Evolutionary conservation across 2,329 filamentous ascomycete genomes (phyloP).

Genomic region (Fusarium xylarioides): DNA sequence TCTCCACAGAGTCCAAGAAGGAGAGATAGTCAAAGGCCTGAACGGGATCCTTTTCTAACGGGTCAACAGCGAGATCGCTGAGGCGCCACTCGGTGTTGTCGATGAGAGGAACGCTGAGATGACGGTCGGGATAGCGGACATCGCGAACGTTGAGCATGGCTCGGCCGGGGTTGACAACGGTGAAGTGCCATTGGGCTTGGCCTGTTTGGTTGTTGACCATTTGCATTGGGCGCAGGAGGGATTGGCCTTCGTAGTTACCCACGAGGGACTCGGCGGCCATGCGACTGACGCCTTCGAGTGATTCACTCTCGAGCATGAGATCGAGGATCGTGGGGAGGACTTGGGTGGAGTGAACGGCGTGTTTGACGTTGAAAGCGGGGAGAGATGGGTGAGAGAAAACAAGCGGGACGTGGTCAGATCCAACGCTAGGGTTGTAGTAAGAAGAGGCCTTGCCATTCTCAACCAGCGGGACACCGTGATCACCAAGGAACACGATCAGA

Average conservation of each 20-base stretch:
- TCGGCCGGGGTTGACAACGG: constrained; percentile 47
- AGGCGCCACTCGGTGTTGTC: constrained; percentile 47
- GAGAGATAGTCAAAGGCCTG: constrained; percentile 40
- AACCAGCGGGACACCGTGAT: constrained; percentile 47
- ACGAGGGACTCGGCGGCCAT: constrained; percentile 38
- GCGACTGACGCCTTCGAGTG: constrained; percentile 33
- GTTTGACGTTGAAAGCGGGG: constrained; percentile 41
- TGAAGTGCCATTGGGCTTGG: constrained; percentile 47
- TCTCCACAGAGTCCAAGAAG: constrained; percentile 39
- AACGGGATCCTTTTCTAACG: constrained; percentile 37
- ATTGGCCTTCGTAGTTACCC: constrained; percentile 46
- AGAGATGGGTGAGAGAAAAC: constrained; percentile 46
- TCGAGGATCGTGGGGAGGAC: constrained; percentile 47
- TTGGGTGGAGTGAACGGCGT: constrained; percentile 44
- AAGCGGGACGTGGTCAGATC: constrained; percentile 44
- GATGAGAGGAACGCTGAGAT: constrained; percentile 45
- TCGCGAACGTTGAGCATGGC: constrained; percentile 47
- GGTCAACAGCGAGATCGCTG: constrained; percentile 41
- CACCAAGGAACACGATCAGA: constrained; percentile 45
- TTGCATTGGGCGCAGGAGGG: constrained; percentile 39
- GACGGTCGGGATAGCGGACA: constrained; percentile 42
- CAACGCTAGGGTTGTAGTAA: constrained; percentile 47
- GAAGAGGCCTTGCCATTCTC: constrained; percentile 44
- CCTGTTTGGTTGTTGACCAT: constrained; percentile 28
- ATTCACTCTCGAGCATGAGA: constrained; percentile 44